Percentiles rank a stretch among this genome's conserved stretches.
Conservation (phyloP, 2,329 filamentous ascomycete genomes). For the Trichocomaceae sp. region DNA sequence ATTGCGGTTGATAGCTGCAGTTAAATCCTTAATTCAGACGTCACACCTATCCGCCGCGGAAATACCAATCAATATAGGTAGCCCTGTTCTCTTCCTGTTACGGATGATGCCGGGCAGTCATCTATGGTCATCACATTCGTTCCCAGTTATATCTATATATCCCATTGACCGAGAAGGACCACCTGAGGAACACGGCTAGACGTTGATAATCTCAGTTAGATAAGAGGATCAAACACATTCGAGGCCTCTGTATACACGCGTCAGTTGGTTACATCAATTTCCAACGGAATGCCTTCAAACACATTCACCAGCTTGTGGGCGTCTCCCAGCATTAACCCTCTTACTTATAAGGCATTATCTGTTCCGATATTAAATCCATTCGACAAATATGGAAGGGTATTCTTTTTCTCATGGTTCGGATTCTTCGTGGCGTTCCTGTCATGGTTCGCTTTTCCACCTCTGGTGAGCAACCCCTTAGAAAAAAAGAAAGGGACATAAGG, state of each 20-base stretch:
- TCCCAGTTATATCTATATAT: not conserved
- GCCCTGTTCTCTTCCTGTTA: not conserved
- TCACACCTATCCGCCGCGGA: not conserved
- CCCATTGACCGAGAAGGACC: not conserved
- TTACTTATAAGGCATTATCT: conserved; percentile 74
- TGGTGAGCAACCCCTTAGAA: conserved; percentile 54
- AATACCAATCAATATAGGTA: not conserved
- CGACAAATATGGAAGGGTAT: conserved; percentile 75
- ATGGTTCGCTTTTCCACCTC: conserved; percentile 82
- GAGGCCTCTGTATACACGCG: not conserved
- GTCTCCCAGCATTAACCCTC: conserved; percentile 70
- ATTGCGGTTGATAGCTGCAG: not conserved
- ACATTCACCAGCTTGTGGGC: conserved; percentile 25
- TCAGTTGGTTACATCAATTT: not conserved
- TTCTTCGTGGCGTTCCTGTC: conserved; percentile 87
- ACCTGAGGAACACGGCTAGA: not conserved
- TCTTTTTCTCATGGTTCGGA: conserved; percentile 82
- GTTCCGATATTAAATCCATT: conserved; percentile 73
- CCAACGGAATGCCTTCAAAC: conserved; percentile 16
- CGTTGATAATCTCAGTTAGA: not conserved
- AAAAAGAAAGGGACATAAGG: not conserved
- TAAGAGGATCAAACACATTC: not conserved
- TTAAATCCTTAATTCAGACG: not conserved
- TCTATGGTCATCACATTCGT: not conserved
- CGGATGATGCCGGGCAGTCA: not conserved